A percentile compares a stretch with the other conserved stretches of the same genome.
Conservation (phyloP, 1,284 basidiomycete genomes). For the Vanrija sp. region DNA sequence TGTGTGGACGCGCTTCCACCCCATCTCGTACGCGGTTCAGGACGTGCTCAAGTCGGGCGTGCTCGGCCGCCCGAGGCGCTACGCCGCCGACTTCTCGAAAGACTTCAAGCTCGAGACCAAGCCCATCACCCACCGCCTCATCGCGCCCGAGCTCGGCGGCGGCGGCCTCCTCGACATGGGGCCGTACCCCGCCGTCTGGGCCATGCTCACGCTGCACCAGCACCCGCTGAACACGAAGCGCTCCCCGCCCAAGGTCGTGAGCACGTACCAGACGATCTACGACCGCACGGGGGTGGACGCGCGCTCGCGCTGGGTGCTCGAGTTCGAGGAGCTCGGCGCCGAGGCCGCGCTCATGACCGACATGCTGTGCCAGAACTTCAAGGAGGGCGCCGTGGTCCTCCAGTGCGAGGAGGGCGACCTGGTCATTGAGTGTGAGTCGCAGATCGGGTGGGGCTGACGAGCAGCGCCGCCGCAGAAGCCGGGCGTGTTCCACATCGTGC, state of each 20-base stretch:
- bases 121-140: constrained; percentile 55
- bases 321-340: constrained; percentile 55
- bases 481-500: constrained; percentile 17
- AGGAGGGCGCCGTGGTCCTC: constrained; percentile 12
- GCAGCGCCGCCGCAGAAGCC: constrained; percentile 13
- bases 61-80: constrained; percentile 41
- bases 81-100: constrained; percentile 63
- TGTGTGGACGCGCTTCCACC: constrained; percentile 49
- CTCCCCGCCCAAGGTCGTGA: constrained; percentile 52
- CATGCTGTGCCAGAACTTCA: constrained; percentile 5
- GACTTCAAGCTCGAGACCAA: constrained; percentile 64
- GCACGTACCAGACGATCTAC: constrained; percentile 52
- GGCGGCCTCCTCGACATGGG: constrained; percentile 79
- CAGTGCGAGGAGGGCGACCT: constrained; percentile 23
- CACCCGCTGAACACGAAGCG: constrained; percentile 64
- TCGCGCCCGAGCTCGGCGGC: constrained; percentile 76
- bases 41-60: constrained; percentile 39
- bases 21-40: constrained; percentile 43
- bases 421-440: constrained; percentile 7
- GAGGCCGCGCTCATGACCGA: constrained; percentile 31
- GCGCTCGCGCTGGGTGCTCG: constrained; percentile 68
- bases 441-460: neutral
- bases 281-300: constrained; percentile 67
- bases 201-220: constrained; percentile 70
- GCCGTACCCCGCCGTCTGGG: constrained; percentile 78